Conservation (phyloP, 2,329 filamentous ascomycete genomes). For the Fusarium zealandicum region DNA sequence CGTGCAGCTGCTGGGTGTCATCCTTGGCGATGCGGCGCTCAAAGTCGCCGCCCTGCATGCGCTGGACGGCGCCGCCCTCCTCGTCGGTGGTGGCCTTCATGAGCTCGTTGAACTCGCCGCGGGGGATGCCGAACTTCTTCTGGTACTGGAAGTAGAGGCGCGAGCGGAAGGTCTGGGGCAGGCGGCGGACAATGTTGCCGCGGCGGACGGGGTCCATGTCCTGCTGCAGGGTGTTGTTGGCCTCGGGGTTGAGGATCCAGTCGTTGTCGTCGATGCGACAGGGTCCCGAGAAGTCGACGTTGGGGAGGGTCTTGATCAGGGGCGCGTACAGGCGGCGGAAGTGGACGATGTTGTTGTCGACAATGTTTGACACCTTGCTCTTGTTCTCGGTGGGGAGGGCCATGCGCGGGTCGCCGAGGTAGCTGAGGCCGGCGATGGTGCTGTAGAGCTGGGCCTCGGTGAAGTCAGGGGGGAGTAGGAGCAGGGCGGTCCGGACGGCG, state of each 20-base stretch:
- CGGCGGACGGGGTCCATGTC: constrained; percentile 92
- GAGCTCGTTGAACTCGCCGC: constrained; percentile 83
- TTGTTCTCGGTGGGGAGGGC: constrained; percentile 87
- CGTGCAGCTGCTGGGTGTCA: constrained; percentile 69
- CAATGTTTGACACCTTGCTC: constrained; percentile 92
- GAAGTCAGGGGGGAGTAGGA: constrained; percentile 84
- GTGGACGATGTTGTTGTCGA: constrained; percentile 86
- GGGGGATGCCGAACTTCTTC: constrained; percentile 85
- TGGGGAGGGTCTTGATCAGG: constrained; percentile 87
- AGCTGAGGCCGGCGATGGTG: constrained; percentile 91
- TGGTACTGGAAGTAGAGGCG: constrained; percentile 96
- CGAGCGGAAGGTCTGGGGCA: constrained; percentile 85
- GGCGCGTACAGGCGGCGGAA: constrained; percentile 92
- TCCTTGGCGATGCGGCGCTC: constrained; percentile 83
- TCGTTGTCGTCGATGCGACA: constrained; percentile 48
- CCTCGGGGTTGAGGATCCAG: constrained; percentile 53
- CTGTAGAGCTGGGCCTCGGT: constrained; percentile 88
- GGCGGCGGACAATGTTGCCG: constrained; percentile 93
- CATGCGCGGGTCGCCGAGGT: constrained; percentile 97
- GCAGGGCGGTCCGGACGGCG: constrained; percentile 85
- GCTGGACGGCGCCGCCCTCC: constrained; percentile 70
- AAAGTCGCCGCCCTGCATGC: constrained; percentile 81
- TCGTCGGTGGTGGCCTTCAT: constrained; percentile 78
- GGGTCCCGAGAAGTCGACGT: constrained; percentile 76
- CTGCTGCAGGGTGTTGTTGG: constrained; percentile 76